Base-by-base conservation (phyloP, 768 basidiomycete species). In the Termitomyces sp. region DNA sequence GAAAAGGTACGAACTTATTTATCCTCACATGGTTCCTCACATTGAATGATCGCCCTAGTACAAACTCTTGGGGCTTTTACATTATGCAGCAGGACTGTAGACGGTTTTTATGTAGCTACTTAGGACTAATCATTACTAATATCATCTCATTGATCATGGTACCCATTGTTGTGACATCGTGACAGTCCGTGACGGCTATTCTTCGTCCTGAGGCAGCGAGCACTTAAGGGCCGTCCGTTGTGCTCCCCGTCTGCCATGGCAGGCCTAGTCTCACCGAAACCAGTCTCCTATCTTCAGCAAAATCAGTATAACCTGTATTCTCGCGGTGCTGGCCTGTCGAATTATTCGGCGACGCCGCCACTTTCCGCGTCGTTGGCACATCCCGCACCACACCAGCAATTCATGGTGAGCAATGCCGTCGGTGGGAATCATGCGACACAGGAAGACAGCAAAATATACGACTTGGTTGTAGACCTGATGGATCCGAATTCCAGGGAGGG, bases 391-490 rank as follows among this genome's bases (percentile, higher is more conserved):
- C 80, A 80, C 63, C 79, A 79, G 57, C 77, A 74, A 54, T 78
- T 77, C 59, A 70, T 79, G 63, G 59, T 65, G 57, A 70, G 66
- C 60, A 69, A 68, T 52, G 60, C 50, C 21, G 47, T 58, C 35
- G 56, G 57, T 19, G 56, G 66, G 44, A 67, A 54, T 45, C 68
- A 76, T 59, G 67, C 67, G 21, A 69, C 79, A 21, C 82, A 83
- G 35, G 80, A 81, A 55, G 81, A 83, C 56, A 68, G 69, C 62
- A 95, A 97, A 76, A 97, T 99, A 43, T 96, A 94, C 71, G 76
- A 79, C 11, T 80, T 98, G 52, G 94, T 98, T 58, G 85, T 94
- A 62, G 91, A 96, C 56, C 75, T 96, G 27, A 80, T 90, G 78
- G 87, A 92, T 65, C 85, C 88, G 1, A 81, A 76, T 54, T 83